Percentiles rank a stretch among this genome's conserved stretches.
Conservation (phyloP, 163 green algal species). For the Picocystis sp. region DNA sequence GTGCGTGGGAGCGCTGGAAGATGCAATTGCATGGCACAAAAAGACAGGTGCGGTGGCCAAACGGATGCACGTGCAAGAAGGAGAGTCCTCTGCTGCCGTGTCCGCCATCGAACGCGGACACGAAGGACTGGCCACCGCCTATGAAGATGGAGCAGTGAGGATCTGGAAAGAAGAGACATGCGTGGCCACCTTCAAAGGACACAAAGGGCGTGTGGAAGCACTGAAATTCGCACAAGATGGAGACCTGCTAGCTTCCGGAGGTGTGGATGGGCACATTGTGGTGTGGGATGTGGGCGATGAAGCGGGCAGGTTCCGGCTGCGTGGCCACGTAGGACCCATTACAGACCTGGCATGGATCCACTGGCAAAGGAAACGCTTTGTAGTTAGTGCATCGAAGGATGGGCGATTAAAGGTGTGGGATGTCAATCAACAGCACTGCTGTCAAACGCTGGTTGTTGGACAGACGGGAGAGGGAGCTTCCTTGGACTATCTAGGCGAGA, state of each 20-base stretch:
- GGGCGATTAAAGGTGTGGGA: slow-evolving; percentile 67
- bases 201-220: slow-evolving; percentile 29
- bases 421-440: slow-evolving; percentile 76
- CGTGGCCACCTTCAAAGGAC: neutral
- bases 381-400: neutral
- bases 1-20: slow-evolving; percentile 55
- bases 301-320: slow-evolving; percentile 65
- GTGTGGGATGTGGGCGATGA: slow-evolving; percentile 87
- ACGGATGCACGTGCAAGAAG: neutral
- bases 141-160: neutral
- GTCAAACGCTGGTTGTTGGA: slow-evolving; percentile 59
- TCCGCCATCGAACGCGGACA: neutral
- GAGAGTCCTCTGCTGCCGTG: neutral
- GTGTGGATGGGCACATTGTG: slow-evolving; percentile 75
- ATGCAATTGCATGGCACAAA: slow-evolving; percentile 62
- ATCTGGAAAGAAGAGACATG: neutral
- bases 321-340: slow-evolving; percentile 49
- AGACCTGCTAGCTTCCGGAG: slow-evolving; percentile 59
- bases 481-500: slow-evolving; percentile 46
- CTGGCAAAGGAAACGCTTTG: neutral
- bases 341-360: slow-evolving; percentile 13
- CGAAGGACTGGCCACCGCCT: neutral
- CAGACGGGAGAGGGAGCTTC: slow-evolving; percentile 50
- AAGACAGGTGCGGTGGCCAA: slow-evolving; percentile 42
- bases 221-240: slow-evolving; percentile 51